A percentile compares a stretch with the other conserved stretches of the same genome.
phyloP scores from a whole-genome alignment of 2,329 filamentous ascomycete genomes.

The Colletotrichum magnum region DNA sequence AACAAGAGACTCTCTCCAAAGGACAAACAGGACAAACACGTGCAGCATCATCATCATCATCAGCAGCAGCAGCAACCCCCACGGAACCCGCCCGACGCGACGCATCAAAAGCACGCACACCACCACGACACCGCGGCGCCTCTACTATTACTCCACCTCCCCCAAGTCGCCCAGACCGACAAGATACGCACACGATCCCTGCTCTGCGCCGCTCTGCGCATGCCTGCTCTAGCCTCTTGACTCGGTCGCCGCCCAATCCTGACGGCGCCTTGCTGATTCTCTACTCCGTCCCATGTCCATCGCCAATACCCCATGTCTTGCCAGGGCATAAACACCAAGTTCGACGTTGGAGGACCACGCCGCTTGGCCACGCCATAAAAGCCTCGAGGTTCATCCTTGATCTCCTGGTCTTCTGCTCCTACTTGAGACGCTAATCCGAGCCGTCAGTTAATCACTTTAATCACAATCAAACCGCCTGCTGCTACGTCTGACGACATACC shows the following conservation, averaged over 20 bases:
- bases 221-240: conserved; percentile 13
- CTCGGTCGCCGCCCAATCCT: conserved; percentile 26
- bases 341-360: not conserved
- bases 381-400: conserved; percentile 37
- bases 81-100: conserved; percentile 38
- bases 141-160: not conserved
- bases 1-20: too few relatives aligned
- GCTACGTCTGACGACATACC: conserved; percentile 32
- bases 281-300: conserved; percentile 21
- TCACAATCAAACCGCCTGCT: conserved; percentile 25
- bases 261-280: conserved; percentile 8
- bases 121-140: not conserved
- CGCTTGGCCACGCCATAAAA: conserved; percentile 12
- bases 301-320: not conserved
- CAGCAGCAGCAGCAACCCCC: not conserved
- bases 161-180: not conserved
- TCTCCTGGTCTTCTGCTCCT: conserved; percentile 21
- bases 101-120: conserved; percentile 9
- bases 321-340: conserved; percentile 1
- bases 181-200: not conserved
- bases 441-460: conserved; percentile 16
- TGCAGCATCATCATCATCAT: too few relatives aligned
- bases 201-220: not conserved
- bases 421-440: conserved; percentile 34
- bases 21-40: too few relatives aligned